Base-by-base conservation (phyloP, 371 early-diverging fungal genomes). In the Massospora cicadina region DNA sequence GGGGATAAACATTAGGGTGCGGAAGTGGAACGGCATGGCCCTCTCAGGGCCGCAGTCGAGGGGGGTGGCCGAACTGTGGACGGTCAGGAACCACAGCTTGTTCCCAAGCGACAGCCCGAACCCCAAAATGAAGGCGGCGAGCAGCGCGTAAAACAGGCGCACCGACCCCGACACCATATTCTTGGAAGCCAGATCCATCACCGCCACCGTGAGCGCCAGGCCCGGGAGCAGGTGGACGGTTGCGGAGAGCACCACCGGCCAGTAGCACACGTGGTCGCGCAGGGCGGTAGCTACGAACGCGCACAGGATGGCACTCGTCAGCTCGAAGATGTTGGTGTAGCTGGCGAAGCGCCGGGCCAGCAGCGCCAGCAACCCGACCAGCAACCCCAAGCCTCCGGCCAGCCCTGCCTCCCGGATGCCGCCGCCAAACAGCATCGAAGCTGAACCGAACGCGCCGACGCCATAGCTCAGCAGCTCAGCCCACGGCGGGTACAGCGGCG, bases 101-200 rank as follows among this genome's bases (percentile, higher is more conserved):
- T 74, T 72, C 0, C 85, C 85, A n/a, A 84, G 72, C 2, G 78
- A 74, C 60, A 87, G 68, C 0, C 85, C 87, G 57, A 81, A 85
- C 2, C 82, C 79, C 1, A 83, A 73, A 43, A 83, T 70, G 64
- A 86, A 77, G 10, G 84, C 80, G 1, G 79, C 75, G 17, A 86
- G 73, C 7, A 89, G 67, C 1, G 86, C 78, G 66, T 81, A 78
- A 60, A 83, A 82, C 62, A 83, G 71, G 2, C 84, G 74, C 1
- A 84, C 81, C 0, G 84, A 81, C 1, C 88, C 88, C 0, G 84
- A 82, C 23, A 84, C 77, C 72, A 86, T 76, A 69, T 83, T 83
- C 12, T 85, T 76, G 13, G 86, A 81, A 0, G 82, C 76, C 5
- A 88, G 75, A 66, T 88, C 87, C 65, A 85, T 81, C 65, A 86